Evolutionary conservation across 2,329 filamentous ascomycete species (phyloP).

Genomic region (Drechslerella stenobrocha): DNA sequence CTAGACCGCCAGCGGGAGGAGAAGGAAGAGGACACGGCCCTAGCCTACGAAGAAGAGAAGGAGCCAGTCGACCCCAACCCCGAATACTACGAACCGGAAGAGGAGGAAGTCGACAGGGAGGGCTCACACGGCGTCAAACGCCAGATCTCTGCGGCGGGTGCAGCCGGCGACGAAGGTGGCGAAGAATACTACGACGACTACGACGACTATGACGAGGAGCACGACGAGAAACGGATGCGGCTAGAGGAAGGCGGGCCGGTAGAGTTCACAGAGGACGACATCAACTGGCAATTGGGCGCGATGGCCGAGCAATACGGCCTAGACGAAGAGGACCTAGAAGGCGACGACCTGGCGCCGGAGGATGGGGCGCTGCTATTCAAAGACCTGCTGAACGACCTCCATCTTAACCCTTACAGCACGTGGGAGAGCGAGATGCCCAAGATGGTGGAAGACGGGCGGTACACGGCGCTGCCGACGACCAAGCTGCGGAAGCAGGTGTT

Average conservation of each 20-base stretch:
- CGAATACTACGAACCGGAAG: constrained; percentile 23
- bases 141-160: constrained; percentile 44
- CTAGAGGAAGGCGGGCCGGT: constrained; percentile 62
- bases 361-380: constrained; percentile 51
- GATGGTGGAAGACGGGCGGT: constrained; percentile 82
- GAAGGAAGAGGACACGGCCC: constrained; percentile 37
- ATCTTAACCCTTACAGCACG: constrained; percentile 81
- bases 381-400: constrained; percentile 79
- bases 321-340: constrained; percentile 75
- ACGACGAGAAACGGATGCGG: constrained; percentile 61
- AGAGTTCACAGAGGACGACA: constrained; percentile 92
- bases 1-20: constrained; percentile 40
- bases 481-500: constrained; percentile 79
- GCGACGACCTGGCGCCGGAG: constrained; percentile 58
- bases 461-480: constrained; percentile 80
- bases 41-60: constrained; percentile 46
- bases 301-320: constrained; percentile 86
- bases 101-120: constrained; percentile 52
- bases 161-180: constrained; percentile 71
- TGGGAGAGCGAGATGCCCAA: constrained; percentile 88
- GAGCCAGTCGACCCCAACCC: constrained; percentile 52
- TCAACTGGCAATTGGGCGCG: constrained; percentile 84
- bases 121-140: constrained; percentile 47
- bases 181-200: constrained; percentile 60
- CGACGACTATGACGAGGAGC: constrained; percentile 61